Evolutionary conservation across 148 eudicot species (phyloP).

Genomic region (Dysphania ambrosioides): DNA sequence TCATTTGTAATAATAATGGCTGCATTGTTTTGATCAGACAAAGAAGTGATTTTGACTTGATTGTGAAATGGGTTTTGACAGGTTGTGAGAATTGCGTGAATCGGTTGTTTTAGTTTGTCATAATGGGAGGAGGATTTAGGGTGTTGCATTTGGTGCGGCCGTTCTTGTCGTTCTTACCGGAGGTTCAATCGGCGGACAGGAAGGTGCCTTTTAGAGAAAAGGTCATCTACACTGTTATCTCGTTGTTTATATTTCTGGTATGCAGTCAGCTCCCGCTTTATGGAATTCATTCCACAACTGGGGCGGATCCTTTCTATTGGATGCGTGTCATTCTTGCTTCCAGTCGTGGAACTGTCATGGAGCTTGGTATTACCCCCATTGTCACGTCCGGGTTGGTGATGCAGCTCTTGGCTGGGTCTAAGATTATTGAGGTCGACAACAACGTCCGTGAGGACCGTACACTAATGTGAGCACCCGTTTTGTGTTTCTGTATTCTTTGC

Average conservation of each 20-base stretch:
- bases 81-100: background rate
- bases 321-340: constrained; percentile 95
- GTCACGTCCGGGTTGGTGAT: constrained; percentile 87
- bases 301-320: constrained; percentile 89
- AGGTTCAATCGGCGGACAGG: constrained; percentile 74
- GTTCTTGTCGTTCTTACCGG: constrained; percentile 70
- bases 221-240: constrained; percentile 82
- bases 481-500: background rate
- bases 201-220: constrained; percentile 81
- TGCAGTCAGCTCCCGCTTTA: constrained; percentile 93
- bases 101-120: constrained; percentile 12
- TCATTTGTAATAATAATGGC: too few relatives aligned
- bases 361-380: constrained; percentile 94
- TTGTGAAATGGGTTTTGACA: background rate
- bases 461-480: constrained; percentile 54
- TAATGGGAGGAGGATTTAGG: constrained; percentile 82
- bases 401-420: constrained; percentile 91
- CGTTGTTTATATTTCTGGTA: constrained; percentile 72
- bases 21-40: too few relatives aligned
- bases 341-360: constrained; percentile 91
- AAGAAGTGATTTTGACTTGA: background rate
- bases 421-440: constrained; percentile 90
- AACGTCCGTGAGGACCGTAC: constrained; percentile 88
- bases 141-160: constrained; percentile 80
- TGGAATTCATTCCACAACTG: constrained; percentile 82